Evolutionary conservation across 148 eudicot species (phyloP).

Genomic region (Bassia scoparia): DNA sequence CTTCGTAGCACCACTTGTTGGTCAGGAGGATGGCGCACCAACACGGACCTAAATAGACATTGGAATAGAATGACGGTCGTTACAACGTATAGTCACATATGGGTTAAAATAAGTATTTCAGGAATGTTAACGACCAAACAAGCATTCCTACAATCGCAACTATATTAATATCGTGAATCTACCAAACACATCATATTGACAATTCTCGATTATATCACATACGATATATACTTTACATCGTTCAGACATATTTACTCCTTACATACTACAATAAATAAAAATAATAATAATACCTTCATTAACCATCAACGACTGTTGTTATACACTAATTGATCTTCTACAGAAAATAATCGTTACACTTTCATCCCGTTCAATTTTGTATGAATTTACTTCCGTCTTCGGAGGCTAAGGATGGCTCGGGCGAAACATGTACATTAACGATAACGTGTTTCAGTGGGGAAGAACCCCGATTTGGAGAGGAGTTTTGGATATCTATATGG

Average conservation of each 20-base stretch:
- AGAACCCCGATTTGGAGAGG: constrained; percentile 35
- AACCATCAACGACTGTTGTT: no score
- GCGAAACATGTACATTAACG: constrained; percentile 66
- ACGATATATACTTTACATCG: no score
- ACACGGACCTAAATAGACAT: constrained; percentile 66
- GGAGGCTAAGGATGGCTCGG: constrained; percentile 54
- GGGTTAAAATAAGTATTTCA: constrained; percentile 67
- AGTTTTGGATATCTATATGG: constrained; percentile 46
- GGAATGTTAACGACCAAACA: constrained; percentile 64
- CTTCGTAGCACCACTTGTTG: constrained; percentile 37
- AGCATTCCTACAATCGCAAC: constrained; percentile 56
- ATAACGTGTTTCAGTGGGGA: constrained; percentile 50
- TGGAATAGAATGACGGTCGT: constrained; percentile 69
- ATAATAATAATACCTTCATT: no score
- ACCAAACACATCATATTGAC: no score
- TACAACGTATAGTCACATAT: constrained; percentile 78
- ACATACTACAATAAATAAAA: no score
- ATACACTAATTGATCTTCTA: no score
- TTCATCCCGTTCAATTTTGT: constrained; percentile 71
- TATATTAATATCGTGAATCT: no score
- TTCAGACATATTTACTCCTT: no score
- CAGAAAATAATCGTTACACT: constrained; percentile 77
- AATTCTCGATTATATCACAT: no score
- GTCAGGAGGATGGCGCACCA: constrained; percentile 63
- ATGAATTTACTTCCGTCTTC: constrained; percentile 50